Evolutionary conservation across 805 yeast species (phyloP).

Genomic region (Candida nitratophila): DNA sequence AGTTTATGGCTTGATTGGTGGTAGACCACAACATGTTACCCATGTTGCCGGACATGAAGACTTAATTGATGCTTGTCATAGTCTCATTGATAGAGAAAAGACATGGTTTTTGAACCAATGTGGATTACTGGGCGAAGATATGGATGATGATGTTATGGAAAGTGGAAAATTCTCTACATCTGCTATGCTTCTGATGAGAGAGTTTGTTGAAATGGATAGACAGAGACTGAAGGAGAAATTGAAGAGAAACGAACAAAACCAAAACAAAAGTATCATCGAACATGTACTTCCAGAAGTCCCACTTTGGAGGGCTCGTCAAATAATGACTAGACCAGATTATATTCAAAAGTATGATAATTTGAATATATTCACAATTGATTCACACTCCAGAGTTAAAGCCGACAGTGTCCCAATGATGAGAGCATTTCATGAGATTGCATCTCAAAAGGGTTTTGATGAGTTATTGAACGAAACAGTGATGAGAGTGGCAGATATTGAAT

Average conservation of each 20-base stretch:
- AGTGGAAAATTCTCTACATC: slow-evolving; percentile 68
- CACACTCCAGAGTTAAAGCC: slow-evolving; percentile 64
- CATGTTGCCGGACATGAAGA: slow-evolving; percentile 58
- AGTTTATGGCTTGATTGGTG: slow-evolving; percentile 69
- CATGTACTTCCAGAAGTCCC: slow-evolving; percentile 69
- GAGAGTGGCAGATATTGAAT: slow-evolving; percentile 69
- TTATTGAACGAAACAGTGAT: slow-evolving; percentile 57
- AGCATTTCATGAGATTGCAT: slow-evolving; percentile 72
- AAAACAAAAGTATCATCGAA: slow-evolving; percentile 17
- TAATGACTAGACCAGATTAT: slow-evolving; percentile 80
- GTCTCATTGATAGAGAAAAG: slow-evolving; percentile 69
- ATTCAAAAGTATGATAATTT: slow-evolving; percentile 69
- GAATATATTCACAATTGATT: slow-evolving; percentile 74
- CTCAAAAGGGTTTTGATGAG: slow-evolving; percentile 64
- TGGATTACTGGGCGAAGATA: slow-evolving; percentile 64
- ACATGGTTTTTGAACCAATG: slow-evolving; percentile 85
- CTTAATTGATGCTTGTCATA: slow-evolving; percentile 55
- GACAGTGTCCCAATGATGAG: slow-evolving; percentile 88
- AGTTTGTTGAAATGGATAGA: slow-evolving; percentile 62
- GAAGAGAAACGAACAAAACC: slow-evolving; percentile 16
- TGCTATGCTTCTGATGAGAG: slow-evolving; percentile 68
- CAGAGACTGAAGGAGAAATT: slow-evolving; percentile 17
- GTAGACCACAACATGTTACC: slow-evolving; percentile 76
- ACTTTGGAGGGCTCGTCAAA: slow-evolving; percentile 75
- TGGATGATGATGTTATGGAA: slow-evolving; percentile 91